phyloP scores from a whole-genome alignment of 805 yeast species.

The Komagataella pastoris region DNA sequence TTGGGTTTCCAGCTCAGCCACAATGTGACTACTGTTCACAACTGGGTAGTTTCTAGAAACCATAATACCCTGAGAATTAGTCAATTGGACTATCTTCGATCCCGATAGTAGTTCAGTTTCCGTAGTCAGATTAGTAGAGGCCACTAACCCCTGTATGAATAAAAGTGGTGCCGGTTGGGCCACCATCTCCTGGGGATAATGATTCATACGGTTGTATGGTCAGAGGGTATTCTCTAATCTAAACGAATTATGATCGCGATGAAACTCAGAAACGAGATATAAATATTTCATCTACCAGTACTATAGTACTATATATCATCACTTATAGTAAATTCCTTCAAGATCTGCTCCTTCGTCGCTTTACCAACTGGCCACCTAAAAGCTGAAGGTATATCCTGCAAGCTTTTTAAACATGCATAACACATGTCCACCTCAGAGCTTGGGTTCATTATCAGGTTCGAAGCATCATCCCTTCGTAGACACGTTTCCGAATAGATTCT shows the following conservation, averaged over 20 bases:
- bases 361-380: conserved; percentile 16
- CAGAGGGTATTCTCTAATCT: neutral
- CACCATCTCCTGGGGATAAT: neutral
- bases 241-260: neutral
- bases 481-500: neutral
- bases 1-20: neutral
- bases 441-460: conserved; percentile 8
- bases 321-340: conserved; percentile 13
- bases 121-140: neutral
- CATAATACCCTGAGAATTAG: neutral
- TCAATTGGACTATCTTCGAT: neutral
- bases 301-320: conserved; percentile 10
- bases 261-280: neutral
- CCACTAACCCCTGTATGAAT: neutral
- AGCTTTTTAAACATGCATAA: conserved; percentile 63
- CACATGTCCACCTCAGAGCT: conserved; percentile 28
- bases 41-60: neutral
- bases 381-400: conserved; percentile 29
- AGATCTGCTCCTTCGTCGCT: conserved; percentile 13
- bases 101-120: neutral
- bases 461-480: conserved; percentile 11
- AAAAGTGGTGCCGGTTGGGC: neutral
- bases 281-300: too few relatives aligned
- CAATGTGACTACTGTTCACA: neutral
- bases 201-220: neutral